A percentile compares a stretch with the other conserved stretches of the same genome.
Evolutionary conservation across 2,329 filamentous ascomycete species (phyloP).

Genomic region (Monilinia vaccinii-corymbosi): DNA sequence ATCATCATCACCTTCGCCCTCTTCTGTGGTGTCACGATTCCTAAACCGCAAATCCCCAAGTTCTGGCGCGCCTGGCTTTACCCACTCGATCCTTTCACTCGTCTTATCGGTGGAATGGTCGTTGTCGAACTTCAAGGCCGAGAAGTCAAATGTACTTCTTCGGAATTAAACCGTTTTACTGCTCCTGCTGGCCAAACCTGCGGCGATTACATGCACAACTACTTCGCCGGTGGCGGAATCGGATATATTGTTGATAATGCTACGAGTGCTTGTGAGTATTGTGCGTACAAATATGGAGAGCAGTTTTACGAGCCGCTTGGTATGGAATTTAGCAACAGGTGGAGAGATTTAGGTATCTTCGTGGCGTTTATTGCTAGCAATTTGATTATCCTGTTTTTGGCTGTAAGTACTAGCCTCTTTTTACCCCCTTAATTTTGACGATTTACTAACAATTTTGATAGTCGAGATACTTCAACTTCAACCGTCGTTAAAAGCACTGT

Average conservation of each 20-base stretch:
- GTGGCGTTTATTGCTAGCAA: conserved; percentile 70
- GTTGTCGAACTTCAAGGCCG: conserved; percentile 65
- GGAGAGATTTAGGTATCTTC: conserved; percentile 78
- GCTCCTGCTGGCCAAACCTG: conserved; percentile 59
- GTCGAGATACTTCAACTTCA: conserved; percentile 37
- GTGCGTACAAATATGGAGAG: conserved; percentile 70
- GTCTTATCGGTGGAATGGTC: conserved; percentile 71
- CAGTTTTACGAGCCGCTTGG: conserved; percentile 65
- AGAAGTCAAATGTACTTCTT: conserved; percentile 48
- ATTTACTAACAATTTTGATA: conserved; percentile 13
- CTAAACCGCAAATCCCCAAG: conserved; percentile 63
- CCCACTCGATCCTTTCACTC: conserved; percentile 74
- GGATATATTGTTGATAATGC: conserved; percentile 64
- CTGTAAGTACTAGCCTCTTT: conserved; percentile 24
- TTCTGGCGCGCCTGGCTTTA: conserved; percentile 80
- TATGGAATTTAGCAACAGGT: conserved; percentile 59
- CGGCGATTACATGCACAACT: conserved; percentile 64
- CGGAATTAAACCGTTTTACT: conserved; percentile 59
- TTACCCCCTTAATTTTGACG: not conserved
- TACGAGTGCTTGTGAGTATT: conserved; percentile 66
- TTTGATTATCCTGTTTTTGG: conserved; percentile 52
- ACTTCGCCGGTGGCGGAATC: conserved; percentile 57
- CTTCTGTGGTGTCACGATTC: conserved; percentile 82
- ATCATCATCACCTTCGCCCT: conserved; percentile 74
- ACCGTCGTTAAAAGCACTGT: conserved; percentile 30